Percentiles rank a stretch among this genome's conserved stretches.
These are phyloP conservation scores for Phlebiopsis gigantea DNA, from an alignment of 768 basidiomycete genomes.

Conservation along the genomic window DNA sequence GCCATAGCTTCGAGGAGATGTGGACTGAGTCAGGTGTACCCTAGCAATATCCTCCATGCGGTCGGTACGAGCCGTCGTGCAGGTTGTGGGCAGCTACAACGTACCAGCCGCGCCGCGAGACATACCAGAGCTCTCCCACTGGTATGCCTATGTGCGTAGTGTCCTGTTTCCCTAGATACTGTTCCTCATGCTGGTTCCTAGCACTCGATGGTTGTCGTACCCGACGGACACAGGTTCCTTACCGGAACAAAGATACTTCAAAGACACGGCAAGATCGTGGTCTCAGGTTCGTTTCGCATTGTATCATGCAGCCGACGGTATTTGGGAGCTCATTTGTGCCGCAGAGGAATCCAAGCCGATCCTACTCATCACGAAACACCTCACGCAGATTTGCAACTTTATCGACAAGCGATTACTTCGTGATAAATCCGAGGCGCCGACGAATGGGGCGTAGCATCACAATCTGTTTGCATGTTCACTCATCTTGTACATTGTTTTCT, in stretches of 20 bases:
- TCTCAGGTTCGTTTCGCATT: slow-evolving; percentile 45
- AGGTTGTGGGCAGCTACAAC: slow-evolving; percentile 66
- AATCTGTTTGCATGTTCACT: not conserved
- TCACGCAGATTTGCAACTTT: slow-evolving; percentile 59
- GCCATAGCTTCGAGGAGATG: not conserved
- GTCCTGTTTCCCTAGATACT: too few relatives aligned
- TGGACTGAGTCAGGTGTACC: not conserved
- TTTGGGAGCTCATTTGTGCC: not conserved
- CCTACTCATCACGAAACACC: slow-evolving; percentile 61
- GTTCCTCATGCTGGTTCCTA: too few relatives aligned
- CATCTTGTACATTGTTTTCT: not conserved
- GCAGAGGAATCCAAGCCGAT: slow-evolving; percentile 70
- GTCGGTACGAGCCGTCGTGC: slow-evolving; percentile 66
- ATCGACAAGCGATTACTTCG: slow-evolving; percentile 25
- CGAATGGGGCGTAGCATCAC: not conserved
- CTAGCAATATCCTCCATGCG: slow-evolving; percentile 51
- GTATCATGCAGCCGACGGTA: not conserved
- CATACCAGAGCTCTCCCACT: slow-evolving; percentile 50
- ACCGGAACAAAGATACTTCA: slow-evolving; percentile 39
- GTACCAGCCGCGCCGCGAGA: slow-evolving; percentile 51
- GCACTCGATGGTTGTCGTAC: slow-evolving; percentile 71
- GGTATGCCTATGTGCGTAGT: slow-evolving; percentile 72
- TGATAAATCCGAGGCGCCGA: not conserved
- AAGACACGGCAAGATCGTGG: slow-evolving; percentile 60
- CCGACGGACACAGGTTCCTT: slow-evolving; percentile 52